Conservation (phyloP, 208 protist genomes). For the Wallacemonas collosoma region DNA sequence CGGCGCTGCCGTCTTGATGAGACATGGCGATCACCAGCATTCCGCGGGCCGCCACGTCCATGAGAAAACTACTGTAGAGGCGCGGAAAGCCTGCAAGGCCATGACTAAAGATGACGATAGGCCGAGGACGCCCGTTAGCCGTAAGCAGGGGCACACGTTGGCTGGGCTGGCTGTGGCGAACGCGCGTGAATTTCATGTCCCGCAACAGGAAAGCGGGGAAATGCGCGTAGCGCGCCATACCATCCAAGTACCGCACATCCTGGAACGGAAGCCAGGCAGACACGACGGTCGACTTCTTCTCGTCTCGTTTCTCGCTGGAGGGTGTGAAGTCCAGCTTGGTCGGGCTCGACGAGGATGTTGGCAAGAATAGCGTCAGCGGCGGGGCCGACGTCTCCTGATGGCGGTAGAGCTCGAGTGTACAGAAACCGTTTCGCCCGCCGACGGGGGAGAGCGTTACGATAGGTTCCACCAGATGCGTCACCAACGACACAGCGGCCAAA, state of each 20-base stretch:
- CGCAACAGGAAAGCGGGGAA: constrained; percentile 58
- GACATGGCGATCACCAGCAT: constrained; percentile 64
- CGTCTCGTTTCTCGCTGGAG: background rate
- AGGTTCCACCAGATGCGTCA: constrained; percentile 33
- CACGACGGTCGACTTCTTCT: background rate
- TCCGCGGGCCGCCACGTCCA: constrained; percentile 74
- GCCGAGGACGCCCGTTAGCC: constrained; percentile 33
- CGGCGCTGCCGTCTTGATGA: constrained; percentile 82
- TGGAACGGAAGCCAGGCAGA: constrained; percentile 58
- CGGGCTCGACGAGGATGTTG: constrained; percentile 16
- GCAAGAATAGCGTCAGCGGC: constrained; percentile 75
- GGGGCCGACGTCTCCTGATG: constrained; percentile 28
- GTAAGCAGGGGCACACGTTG: constrained; percentile 37
- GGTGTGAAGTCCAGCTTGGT: constrained; percentile 15
- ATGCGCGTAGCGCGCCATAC: constrained; percentile 49
- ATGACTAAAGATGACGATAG: constrained; percentile 81
- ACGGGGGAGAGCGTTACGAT: constrained; percentile 45
- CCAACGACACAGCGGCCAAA: constrained; percentile 6
- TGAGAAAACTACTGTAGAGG: constrained; percentile 69
- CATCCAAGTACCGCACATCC: constrained; percentile 57
- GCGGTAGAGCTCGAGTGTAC: constrained; percentile 34
- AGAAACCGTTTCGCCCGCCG: constrained; percentile 55
- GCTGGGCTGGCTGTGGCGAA: constrained; percentile 25
- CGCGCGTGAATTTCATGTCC: constrained; percentile 43
- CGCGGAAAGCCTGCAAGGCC: constrained; percentile 64